phyloP scores from a whole-genome alignment of 768 basidiomycete species.

The Suillus ampliporus region DNA sequence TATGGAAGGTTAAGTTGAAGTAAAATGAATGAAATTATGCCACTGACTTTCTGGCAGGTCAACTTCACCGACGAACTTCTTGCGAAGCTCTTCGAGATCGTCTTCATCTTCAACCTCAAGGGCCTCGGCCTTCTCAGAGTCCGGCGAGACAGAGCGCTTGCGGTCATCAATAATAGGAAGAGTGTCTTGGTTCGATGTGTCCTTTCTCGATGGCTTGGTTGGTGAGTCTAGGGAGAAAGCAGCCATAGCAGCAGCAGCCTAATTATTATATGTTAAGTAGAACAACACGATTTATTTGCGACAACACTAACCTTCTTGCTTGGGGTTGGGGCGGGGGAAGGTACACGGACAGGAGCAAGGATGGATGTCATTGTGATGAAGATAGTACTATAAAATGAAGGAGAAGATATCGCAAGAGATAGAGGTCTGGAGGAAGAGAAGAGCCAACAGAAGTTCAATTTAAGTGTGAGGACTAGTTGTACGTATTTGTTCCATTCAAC shows the following conservation, averaged over 20 bases:
- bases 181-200: constrained; percentile 8
- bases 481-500: constrained; percentile 38
- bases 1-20: background rate
- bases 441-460: constrained; percentile 14
- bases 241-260: constrained; percentile 50
- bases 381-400: constrained; percentile 7
- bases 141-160: constrained; percentile 38
- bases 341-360: constrained; percentile 21
- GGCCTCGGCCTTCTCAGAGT: constrained; percentile 31
- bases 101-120: constrained; percentile 28
- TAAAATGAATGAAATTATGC: background rate
- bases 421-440: constrained; percentile 5
- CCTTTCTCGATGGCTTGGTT: constrained; percentile 28
- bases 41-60: constrained; percentile 58
- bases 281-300: constrained; percentile 8
- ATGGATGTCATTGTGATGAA: constrained; percentile 28
- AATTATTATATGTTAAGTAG: background rate
- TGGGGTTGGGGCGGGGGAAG: constrained; percentile 44
- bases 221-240: constrained; percentile 50
- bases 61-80: constrained; percentile 66
- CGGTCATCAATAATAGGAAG: constrained; percentile 34
- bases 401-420: constrained; percentile 11
- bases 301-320: constrained; percentile 53
- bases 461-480: constrained; percentile 29
- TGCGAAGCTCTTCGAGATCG: constrained; percentile 48